Conservation (phyloP, 73 alveolate species). For the Symbiodinium pilosum region DNA sequence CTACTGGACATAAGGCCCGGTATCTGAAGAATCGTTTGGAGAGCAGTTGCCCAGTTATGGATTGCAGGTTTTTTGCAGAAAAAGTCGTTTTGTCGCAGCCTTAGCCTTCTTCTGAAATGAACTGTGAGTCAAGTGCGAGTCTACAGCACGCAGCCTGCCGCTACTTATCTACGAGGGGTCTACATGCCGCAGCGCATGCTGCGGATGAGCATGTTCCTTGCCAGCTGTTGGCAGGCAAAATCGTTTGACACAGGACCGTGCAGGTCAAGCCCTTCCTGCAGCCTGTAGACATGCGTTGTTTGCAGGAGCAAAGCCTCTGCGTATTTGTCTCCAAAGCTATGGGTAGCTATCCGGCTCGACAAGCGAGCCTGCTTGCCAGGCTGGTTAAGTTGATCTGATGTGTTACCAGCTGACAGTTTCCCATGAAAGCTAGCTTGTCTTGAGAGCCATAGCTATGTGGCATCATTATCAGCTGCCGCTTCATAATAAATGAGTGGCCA, state of each 20-base stretch:
- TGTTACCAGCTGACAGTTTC: too few species aligned
- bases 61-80: constrained; percentile 70
- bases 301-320: constrained; percentile 76
- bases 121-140: too few species aligned
- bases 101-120: too few species aligned
- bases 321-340: constrained; percentile 78
- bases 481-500: neutral
- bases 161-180: too few species aligned
- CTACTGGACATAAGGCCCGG: constrained; percentile 38
- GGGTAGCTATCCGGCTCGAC: constrained; percentile 87
- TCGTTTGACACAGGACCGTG: constrained; percentile 3
- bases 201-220: too few species aligned
- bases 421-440: too few species aligned
- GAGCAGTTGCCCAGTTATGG: neutral
- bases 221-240: neutral
- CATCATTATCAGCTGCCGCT: too few species aligned
- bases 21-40: neutral
- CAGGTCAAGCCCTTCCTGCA: too few species aligned
- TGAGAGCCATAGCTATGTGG: too few species aligned
- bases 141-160: too few species aligned
- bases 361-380: constrained; percentile 74
- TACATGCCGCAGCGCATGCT: too few species aligned
- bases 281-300: too few species aligned
- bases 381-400: neutral
- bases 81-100: constrained; percentile 48